Conservation (phyloP, 768 basidiomycete species). For the Solioccasus polychromus region DNA sequence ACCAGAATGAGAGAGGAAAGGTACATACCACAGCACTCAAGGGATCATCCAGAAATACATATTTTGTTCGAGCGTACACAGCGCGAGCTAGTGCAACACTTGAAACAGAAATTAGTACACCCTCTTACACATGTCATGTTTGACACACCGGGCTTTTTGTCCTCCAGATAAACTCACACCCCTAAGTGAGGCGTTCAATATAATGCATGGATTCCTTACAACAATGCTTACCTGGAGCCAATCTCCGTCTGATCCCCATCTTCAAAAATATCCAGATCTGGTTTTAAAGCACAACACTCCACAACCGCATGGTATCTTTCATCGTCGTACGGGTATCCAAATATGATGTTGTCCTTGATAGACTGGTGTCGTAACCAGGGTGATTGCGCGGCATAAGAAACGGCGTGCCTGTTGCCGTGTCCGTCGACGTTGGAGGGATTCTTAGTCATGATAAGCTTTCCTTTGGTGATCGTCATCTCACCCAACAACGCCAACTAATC, state of each 20-base stretch:
- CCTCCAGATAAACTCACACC: conserved; percentile 79
- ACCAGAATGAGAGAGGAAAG: not conserved
- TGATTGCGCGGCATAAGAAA: conserved; percentile 73
- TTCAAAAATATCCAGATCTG: conserved; percentile 81
- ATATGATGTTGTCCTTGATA: conserved; percentile 79
- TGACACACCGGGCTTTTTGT: conserved; percentile 68
- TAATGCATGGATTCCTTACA: too few species aligned
- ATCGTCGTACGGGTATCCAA: conserved; percentile 67
- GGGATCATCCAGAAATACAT: conserved; percentile 77
- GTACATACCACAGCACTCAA: conserved; percentile 73
- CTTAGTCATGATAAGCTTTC: conserved; percentile 44
- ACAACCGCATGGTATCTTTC: conserved; percentile 72
- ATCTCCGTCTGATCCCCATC: conserved; percentile 87
- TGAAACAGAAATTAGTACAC: conserved; percentile 2
- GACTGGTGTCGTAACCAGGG: conserved; percentile 71
- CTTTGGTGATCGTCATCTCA: conserved; percentile 36
- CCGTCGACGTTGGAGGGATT: conserved; percentile 53
- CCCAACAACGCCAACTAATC: conserved; percentile 36
- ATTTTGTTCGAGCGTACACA: conserved; percentile 68
- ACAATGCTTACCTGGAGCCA: too few species aligned
- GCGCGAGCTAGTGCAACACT: conserved; percentile 83
- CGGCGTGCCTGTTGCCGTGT: conserved; percentile 55
- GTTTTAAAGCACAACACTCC: conserved; percentile 76
- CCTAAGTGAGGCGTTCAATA: too few species aligned
- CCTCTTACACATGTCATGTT: not conserved